Evolutionary conservation across 495 filamentous ascomycete species (phyloP), one percentile per base, ranked within the genome.

Genomic region (Penicillium alfredii): DNA sequence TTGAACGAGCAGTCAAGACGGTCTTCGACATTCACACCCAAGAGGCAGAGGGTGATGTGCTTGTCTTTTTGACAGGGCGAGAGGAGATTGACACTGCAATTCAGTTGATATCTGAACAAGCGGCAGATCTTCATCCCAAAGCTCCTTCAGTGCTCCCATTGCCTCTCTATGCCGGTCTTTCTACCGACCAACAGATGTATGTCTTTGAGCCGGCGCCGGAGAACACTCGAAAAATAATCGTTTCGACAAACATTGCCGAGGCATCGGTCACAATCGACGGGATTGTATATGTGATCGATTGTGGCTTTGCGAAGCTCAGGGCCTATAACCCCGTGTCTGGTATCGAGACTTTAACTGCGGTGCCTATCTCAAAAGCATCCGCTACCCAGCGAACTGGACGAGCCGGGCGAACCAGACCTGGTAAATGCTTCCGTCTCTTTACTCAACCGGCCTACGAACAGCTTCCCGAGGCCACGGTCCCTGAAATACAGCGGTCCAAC

Each of bases 171-270:
- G 84, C 90, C 28, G 89, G 87, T 19, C 74, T 98, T 8, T 78
- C 87, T 8, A 88, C 80, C 4, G 90, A 95, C 29, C 77, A 93
- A 51, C 92, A 98, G 52, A 81, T 93, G 66, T 87, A 87, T 40
- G 84, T 96, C 31, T 97, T 98, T 44, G 88, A 94, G 45, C 75
- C 82, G 27, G 72, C 92, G 6, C 85, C 86, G 8, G 83, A 85
- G 44, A 88, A 88, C 44, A 82, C 80, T 14, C 71, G 92, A 9
- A 98, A 97, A 56, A 85, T 95, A 20, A 84, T 98, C 28, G 80
- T 98, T 41, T 87, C 85, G 3, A 97, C 92, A 30, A 97, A 97
- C 56, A 96, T 98, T 44, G 87, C 92, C 21, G 92, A 98, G 65
- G 93, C 92, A 12, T 90, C 84, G 0, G 78, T 98, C 10, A 98